Base-by-base conservation (phyloP, 2,329 filamentous ascomycete species). In the Lojkania enalia region DNA sequence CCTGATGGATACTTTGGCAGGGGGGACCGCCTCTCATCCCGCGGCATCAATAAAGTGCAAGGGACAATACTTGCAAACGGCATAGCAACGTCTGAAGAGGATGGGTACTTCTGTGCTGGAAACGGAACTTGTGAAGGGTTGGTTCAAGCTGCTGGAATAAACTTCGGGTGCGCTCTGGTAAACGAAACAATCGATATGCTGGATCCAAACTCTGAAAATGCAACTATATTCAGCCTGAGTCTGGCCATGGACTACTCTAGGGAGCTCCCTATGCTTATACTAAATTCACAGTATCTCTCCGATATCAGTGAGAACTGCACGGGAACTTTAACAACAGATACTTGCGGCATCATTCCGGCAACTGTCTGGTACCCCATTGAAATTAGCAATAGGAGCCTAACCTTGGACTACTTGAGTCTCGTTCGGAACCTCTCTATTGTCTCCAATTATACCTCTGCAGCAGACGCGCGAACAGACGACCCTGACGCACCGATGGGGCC, bases 281-380 rank as follows among this genome's bases (percentile, higher is more conserved):
- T 54, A 2, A 46, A 41, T 2, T 39, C 48, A 2, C 36, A 35
- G 11, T 51, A 47, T 21, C 30, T 56, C 27, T 51, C 48, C 3
- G 21, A 39, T 3, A 29, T 56, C 6, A 37, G 46, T 19, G 41
- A 33, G 2, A 11, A 42, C 7, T 56, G 52, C 25, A 30, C 39
- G 4, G 52, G 21, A 7, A 53, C 50, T 6, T 15, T 56, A 1
- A 53, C 48, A 3, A 46, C 38, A 5, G 45, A 51, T 15, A 46
- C n/a, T 4, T 53, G 50, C 39, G 39, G 35, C 18, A 39, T 56
- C 20, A 50, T 54, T 19, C 42, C 48, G n/a, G 52, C 52, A 13
- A 54, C 38, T 5, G 39, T 51, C 20, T 35, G 21, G 19, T 54
- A 56, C 32, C 42, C 47, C 2, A 41, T 54, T 12, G 15, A 20